phyloP scores from a whole-genome alignment of 2,329 filamentous ascomycete species.

The Aspergillus sp. region DNA sequence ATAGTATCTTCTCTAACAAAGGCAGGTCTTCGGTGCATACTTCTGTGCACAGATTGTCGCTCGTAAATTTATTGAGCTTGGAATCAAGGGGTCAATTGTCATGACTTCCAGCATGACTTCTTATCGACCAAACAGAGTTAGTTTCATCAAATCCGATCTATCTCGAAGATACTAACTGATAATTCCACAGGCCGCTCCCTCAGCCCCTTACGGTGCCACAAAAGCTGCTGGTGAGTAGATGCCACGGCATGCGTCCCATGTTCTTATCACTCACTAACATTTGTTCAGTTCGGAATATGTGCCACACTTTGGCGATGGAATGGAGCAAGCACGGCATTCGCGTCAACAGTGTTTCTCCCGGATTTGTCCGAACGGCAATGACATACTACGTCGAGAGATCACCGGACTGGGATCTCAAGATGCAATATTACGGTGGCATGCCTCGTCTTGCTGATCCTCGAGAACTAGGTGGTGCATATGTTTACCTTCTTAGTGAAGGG shows the following conservation, averaged over 20 bases:
- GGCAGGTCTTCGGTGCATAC: slow-evolving; percentile 22
- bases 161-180: neutral
- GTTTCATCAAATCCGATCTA: neutral
- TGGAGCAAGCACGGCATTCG: slow-evolving; percentile 40
- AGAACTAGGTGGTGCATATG: slow-evolving; percentile 54
- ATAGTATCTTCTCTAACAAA: too few species aligned
- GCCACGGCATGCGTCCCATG: neutral
- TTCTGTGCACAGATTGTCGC: slow-evolving; percentile 26
- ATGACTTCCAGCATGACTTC: slow-evolving; percentile 47
- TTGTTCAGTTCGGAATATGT: slow-evolving; percentile 20
- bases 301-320: slow-evolving; percentile 41
- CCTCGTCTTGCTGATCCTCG: slow-evolving; percentile 49
- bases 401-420: slow-evolving; percentile 53
- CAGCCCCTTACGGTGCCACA: slow-evolving; percentile 44
- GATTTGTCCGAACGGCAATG: slow-evolving; percentile 40
- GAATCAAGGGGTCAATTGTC: slow-evolving; percentile 34
- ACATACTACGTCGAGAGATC: slow-evolving; percentile 49
- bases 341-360: slow-evolving; percentile 44
- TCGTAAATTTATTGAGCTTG: slow-evolving; percentile 37
- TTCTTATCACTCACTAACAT: neutral
- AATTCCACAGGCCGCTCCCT: slow-evolving; percentile 41
- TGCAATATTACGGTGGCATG: slow-evolving; percentile 57
- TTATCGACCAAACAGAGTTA: slow-evolving; percentile 43
- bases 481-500: slow-evolving; percentile 51
- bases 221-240: slow-evolving; percentile 35